Percentiles rank a stretch among this genome's conserved stretches.
Conservation (phyloP, 805 yeast species). For the Spathaspora arborariae region DNA sequence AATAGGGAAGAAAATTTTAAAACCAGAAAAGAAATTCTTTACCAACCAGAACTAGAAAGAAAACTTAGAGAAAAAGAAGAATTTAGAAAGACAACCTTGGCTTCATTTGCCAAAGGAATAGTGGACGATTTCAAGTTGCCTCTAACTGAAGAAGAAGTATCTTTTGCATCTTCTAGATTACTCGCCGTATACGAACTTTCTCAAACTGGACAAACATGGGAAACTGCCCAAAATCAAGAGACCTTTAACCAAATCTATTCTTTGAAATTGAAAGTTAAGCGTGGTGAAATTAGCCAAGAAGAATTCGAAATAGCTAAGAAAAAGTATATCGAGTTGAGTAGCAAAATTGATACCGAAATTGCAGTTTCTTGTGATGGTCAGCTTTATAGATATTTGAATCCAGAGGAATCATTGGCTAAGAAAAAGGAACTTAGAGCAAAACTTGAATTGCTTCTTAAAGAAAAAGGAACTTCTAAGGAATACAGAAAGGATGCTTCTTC, state of each 20-base stretch:
- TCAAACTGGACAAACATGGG: constrained; percentile 48
- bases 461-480: constrained; percentile 28
- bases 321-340: constrained; percentile 36
- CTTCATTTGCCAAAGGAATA: constrained; percentile 10
- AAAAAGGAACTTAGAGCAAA: constrained; percentile 18
- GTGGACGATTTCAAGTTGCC: constrained; percentile 24
- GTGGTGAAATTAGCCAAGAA: constrained; percentile 30
- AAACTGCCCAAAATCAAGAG: constrained; percentile 58
- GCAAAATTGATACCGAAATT: constrained; percentile 40
- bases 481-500: constrained; percentile 38
- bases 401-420: constrained; percentile 18
- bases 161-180: constrained; percentile 44
- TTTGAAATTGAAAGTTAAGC: constrained; percentile 35
- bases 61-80: constrained; percentile 31
- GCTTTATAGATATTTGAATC: constrained; percentile 36
- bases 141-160: constrained; percentile 19
- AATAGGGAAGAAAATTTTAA: constrained; percentile 55
- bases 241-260: constrained; percentile 49
- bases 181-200: constrained; percentile 36
- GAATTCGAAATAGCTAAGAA: constrained; percentile 17
- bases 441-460: constrained; percentile 17
- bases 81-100: constrained; percentile 1
- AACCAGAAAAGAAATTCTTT: constrained; percentile 64
- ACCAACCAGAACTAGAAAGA: constrained; percentile 48
- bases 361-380: constrained; percentile 45